A percentile compares a stretch with the other conserved stretches of the same genome.
These are phyloP conservation scores for Arthrobotrys musiformis DNA, from an alignment of 2,329 filamentous ascomycete species.

Conservation along the genomic window DNA sequence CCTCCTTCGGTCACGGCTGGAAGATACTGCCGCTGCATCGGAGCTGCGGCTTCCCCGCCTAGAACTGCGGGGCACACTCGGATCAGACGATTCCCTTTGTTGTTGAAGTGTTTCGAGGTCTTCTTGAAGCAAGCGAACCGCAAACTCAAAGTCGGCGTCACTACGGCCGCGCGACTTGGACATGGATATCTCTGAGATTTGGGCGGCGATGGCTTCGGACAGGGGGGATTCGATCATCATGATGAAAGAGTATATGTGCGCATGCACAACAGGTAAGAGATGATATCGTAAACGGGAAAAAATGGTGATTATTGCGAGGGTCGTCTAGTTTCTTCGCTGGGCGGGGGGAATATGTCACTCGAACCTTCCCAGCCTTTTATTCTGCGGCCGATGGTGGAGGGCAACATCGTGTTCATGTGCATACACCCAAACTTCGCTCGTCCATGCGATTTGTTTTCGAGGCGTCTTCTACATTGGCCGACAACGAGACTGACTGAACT, in stretches of 20 bases:
- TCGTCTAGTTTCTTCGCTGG: background rate
- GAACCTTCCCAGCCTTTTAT: constrained; percentile 22
- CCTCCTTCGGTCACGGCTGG: constrained; percentile 4
- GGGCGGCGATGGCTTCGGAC: constrained; percentile 44
- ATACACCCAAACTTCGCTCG: background rate
- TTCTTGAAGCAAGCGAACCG: constrained; percentile 40
- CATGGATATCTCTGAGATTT: constrained; percentile 39
- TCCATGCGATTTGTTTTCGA: constrained; percentile 16
- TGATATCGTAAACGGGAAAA: background rate
- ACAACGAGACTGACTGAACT: constrained; percentile 25
- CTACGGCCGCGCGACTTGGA: background rate
- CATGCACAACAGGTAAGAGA: background rate
- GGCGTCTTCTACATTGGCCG: constrained; percentile 30
- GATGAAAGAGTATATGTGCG: background rate
- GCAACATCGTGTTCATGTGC: constrained; percentile 5
- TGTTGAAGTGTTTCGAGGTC: constrained; percentile 37
- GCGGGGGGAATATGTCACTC: background rate
- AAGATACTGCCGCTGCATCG: background rate
- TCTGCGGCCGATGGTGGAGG: constrained; percentile 2
- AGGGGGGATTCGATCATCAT: constrained; percentile 42
- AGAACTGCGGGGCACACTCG: constrained; percentile 28
- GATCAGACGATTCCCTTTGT: constrained; percentile 23
- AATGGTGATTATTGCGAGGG: background rate
- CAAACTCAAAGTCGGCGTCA: constrained; percentile 42
- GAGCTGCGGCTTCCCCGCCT: background rate